Conservation (phyloP, 345 rosid genomes). For the Eucalyptus tenuipes region DNA sequence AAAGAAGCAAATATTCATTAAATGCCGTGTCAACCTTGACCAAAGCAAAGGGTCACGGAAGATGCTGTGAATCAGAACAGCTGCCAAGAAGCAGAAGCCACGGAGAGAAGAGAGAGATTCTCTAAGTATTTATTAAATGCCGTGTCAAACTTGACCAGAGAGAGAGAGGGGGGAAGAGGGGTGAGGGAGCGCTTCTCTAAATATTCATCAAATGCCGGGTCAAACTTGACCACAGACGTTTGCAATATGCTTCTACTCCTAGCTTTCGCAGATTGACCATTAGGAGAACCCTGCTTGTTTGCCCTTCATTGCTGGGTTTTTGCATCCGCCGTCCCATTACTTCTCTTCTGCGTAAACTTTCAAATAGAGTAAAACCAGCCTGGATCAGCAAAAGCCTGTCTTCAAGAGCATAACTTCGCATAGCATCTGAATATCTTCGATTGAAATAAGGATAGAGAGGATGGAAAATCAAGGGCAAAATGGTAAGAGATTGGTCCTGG, state of each 20-base stretch:
- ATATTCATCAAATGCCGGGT: not conserved
- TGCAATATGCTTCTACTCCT: not conserved
- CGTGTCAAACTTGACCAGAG: not conserved
- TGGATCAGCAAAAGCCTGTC: not conserved
- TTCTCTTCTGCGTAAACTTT: not conserved
- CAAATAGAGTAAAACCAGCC: not conserved
- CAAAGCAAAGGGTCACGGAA: too few relatives aligned
- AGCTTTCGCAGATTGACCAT: not conserved
- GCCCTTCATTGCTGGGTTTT: not conserved
- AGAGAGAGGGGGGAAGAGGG: too few relatives aligned
- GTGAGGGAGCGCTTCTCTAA: not conserved
- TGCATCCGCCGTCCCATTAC: not conserved
- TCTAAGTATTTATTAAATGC: not conserved
- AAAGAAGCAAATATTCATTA: too few relatives aligned
- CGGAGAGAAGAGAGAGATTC: not conserved
- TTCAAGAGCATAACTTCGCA: not conserved
- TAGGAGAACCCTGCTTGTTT: not conserved
- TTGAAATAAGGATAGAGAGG: not conserved
- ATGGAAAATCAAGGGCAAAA: not conserved
- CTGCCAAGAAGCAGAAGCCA: not conserved
- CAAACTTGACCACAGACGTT: not conserved
- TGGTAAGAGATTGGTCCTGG: slow-evolving; percentile 16
- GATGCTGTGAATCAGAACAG: not conserved
- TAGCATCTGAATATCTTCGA: not conserved
- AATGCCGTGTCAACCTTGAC: too few relatives aligned